phyloP scores from a whole-genome alignment of 495 filamentous ascomycete species.

The Hypomontagnella monticulosa region DNA sequence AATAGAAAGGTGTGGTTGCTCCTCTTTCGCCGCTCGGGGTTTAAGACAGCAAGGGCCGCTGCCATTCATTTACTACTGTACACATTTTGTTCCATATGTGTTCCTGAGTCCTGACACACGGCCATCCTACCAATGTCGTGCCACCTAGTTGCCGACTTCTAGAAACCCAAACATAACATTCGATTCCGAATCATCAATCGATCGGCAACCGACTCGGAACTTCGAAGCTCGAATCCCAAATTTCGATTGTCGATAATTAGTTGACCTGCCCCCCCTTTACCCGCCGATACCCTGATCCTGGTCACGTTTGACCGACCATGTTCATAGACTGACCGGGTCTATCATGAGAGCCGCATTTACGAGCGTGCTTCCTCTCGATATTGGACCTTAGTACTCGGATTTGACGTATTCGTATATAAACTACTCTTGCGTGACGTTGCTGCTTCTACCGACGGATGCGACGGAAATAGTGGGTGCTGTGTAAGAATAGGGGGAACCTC shows the following conservation, averaged over 20 bases:
- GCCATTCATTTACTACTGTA: conserved; percentile 4
- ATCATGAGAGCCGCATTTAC: conserved; percentile 47
- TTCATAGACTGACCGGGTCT: conserved; percentile 44
- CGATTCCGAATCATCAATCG: conserved; percentile 5
- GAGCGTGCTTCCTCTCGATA: conserved; percentile 45
- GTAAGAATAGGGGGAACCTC: conserved; percentile 38
- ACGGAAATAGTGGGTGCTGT: conserved; percentile 28
- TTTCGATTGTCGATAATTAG: not conserved
- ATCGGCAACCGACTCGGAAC: conserved; percentile 6
- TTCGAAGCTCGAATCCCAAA: not conserved
- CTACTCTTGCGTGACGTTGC: conserved; percentile 10
- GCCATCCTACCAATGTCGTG: conserved; percentile 27
- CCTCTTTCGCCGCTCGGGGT: conserved; percentile 35
- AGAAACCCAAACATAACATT: conserved; percentile 10
- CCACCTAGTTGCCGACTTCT: conserved; percentile 27
- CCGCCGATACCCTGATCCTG: conserved; percentile 4
- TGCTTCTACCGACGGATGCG: conserved; percentile 30
- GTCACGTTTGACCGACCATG: conserved; percentile 43
- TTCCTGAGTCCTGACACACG: conserved; percentile 22
- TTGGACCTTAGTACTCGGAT: conserved; percentile 17
- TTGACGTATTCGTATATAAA: conserved; percentile 30
- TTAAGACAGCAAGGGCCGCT: conserved; percentile 27
- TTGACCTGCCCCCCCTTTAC: conserved; percentile 5
- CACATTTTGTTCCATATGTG: conserved; percentile 23
- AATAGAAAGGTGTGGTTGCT: conserved; percentile 7